Conservation (phyloP, 2,329 filamentous ascomycete genomes). For the Paracorniculantispora psalliotae region DNA sequence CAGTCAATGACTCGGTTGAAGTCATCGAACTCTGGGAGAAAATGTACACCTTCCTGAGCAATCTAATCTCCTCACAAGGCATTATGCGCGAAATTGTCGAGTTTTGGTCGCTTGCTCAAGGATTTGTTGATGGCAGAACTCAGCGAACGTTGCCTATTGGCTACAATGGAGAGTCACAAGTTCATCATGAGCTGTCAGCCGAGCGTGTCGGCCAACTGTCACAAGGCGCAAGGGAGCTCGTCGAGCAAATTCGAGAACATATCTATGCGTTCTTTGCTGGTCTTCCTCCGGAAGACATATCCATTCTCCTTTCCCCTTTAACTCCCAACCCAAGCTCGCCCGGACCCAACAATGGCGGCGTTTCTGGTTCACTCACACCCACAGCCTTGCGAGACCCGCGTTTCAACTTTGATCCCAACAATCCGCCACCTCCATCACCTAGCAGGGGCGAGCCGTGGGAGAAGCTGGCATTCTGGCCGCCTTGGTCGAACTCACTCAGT, state of each 20-base stretch:
- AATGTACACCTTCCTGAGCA: slow-evolving; percentile 67
- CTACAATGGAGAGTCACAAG: slow-evolving; percentile 73
- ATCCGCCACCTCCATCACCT: slow-evolving; percentile 70
- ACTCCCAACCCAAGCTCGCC: slow-evolving; percentile 61
- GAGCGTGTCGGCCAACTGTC: slow-evolving; percentile 68
- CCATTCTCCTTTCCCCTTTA: slow-evolving; percentile 76
- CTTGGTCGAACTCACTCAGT: slow-evolving; percentile 83
- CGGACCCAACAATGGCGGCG: slow-evolving; percentile 24
- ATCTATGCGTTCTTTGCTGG: slow-evolving; percentile 80
- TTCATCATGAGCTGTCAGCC: slow-evolving; percentile 73
- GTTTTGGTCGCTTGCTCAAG: slow-evolving; percentile 89
- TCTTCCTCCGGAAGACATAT: slow-evolving; percentile 85
- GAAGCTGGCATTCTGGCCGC: slow-evolving; percentile 93
- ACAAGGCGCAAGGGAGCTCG: slow-evolving; percentile 74
- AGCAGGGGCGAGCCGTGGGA: slow-evolving; percentile 84
- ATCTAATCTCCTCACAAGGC: slow-evolving; percentile 71
- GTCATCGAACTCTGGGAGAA: slow-evolving; percentile 93
- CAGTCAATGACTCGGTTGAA: slow-evolving; percentile 70
- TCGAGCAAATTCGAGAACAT: slow-evolving; percentile 75
- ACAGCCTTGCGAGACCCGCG: slow-evolving; percentile 62
- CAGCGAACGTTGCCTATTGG: slow-evolving; percentile 75
- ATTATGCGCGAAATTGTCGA: slow-evolving; percentile 85
- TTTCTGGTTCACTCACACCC: slow-evolving; percentile 41
- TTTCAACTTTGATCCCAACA: slow-evolving; percentile 75
- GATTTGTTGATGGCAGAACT: slow-evolving; percentile 81